A percentile compares a stretch with the other conserved stretches of the same genome.
These are phyloP conservation scores for Xylaria sp. DNA, from an alignment of 2,329 filamentous ascomycete genomes.

Conservation along the genomic window DNA sequence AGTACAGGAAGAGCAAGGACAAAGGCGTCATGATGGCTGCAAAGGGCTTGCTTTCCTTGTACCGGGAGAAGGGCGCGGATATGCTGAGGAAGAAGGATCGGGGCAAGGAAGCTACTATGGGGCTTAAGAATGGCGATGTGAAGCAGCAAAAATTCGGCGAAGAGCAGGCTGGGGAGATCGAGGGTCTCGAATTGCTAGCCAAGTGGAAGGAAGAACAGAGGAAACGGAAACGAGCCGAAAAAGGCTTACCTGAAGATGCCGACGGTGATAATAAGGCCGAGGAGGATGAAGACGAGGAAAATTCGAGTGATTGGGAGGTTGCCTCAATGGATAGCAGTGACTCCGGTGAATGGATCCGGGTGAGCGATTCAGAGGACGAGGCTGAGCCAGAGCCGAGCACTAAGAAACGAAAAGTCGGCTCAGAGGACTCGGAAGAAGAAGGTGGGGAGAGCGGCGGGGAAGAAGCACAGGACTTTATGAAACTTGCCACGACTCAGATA, in stretches of 20 bases:
- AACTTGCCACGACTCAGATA: slow-evolving; percentile 88
- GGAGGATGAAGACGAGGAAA: slow-evolving; percentile 58
- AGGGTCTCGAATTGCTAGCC: slow-evolving; percentile 87
- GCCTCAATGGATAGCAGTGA: slow-evolving; percentile 64
- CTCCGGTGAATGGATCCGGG: slow-evolving; percentile 91
- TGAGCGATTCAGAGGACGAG: slow-evolving; percentile 81
- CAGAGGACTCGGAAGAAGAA: slow-evolving; percentile 40
- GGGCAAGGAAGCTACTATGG: slow-evolving; percentile 88
- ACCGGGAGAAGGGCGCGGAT: slow-evolving; percentile 87
- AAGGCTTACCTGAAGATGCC: slow-evolving; percentile 65
- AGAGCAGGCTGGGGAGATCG: slow-evolving; percentile 77
- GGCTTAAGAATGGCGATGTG: slow-evolving; percentile 73
- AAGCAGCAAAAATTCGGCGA: slow-evolving; percentile 83
- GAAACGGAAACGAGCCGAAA: slow-evolving; percentile 70
- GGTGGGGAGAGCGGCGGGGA: slow-evolving; percentile 49
- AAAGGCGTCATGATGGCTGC: slow-evolving; percentile 99
- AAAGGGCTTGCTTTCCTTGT: slow-evolving; percentile 86
- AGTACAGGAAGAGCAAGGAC: slow-evolving; percentile 96
- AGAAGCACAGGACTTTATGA: slow-evolving; percentile 58
- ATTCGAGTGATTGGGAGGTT: slow-evolving; percentile 64
- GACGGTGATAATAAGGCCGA: slow-evolving; percentile 64
- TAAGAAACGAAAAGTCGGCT: slow-evolving; percentile 64
- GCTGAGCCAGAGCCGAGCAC: slow-evolving; percentile 68
- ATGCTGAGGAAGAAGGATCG: slow-evolving; percentile 87
- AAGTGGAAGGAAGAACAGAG: slow-evolving; percentile 93